Base-by-base conservation (phyloP, 2,329 filamentous ascomycete species). In the Colletotrichum eremochloae region DNA sequence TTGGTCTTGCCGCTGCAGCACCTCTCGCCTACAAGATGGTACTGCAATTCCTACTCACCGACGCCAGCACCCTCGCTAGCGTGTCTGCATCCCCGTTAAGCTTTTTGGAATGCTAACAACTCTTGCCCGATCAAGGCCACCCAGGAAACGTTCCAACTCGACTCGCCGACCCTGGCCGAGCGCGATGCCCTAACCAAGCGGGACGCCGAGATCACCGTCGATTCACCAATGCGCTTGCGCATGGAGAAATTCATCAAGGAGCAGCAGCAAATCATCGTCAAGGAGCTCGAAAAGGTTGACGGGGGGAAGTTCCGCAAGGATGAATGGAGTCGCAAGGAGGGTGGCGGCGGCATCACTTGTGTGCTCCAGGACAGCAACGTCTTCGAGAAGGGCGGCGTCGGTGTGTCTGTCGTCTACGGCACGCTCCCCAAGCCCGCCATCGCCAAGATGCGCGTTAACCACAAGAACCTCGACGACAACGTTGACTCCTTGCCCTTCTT, bases 221-320 rank as follows among this genome's bases (percentile, higher is more conserved):
- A 91, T 77, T 98, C 96, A 18, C 95, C 96, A 2, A 98, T 99
- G 96, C 95, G 96, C 67, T 88, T 99, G 70, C 94, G 96, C 75
- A 98, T 99, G 96, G 96, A 99, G 84, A 91, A 94, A 78, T 93
- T 98, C 81, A 97, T 98, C 82, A 96, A 96, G 82, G 90, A 95
- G 77, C 94, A 98, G 78, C 96, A 99, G 80, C 89, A 94, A 77
- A 89, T 92, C 74, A 99, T 99, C 71, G 93, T 98, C 38, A 86
- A 89, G 68, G 94, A 92, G 69, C 89, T 99, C 31, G 93, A 97
- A 81, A 88, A 91, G 77, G 86, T 98, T 55, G 96, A 98, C 79
- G 95, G 94, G 70, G 90, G 89, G 75, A 88, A 90, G 76, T 99
- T 99, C 85, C 89, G 89, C 72, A 86, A 91, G 72, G 96, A 99